These are phyloP conservation scores for Pythium aphanidermatum DNA, from an alignment of 352 stramenopile genomes.

Conservation along the genomic window DNA sequence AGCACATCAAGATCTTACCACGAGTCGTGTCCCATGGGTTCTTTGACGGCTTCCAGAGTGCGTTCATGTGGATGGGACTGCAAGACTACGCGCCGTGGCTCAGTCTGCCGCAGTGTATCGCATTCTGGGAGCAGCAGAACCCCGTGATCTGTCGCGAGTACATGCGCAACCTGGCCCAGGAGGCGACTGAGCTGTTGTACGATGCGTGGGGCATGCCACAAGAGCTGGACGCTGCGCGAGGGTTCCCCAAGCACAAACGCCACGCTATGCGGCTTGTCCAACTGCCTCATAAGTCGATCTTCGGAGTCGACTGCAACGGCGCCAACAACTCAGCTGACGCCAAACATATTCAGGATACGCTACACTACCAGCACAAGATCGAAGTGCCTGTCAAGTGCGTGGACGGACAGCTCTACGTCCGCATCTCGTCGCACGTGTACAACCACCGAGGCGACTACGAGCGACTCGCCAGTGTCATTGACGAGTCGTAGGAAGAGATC, in stretches of 20 bases:
- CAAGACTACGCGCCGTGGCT: conserved; percentile 90
- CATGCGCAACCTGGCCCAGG: conserved; percentile 55
- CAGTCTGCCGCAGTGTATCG: conserved; percentile 73
- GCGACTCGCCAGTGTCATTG: too few species aligned
- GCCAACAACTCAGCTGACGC: conserved; percentile 73
- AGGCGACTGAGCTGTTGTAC: conserved; percentile 56
- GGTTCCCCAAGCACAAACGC: conserved; percentile 49
- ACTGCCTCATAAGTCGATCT: conserved; percentile 49
- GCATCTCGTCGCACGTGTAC: conserved; percentile 91
- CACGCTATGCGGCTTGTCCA: conserved; percentile 73
- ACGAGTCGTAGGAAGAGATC: too few species aligned
- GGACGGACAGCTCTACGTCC: conserved; percentile 78
- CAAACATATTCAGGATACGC: conserved; percentile 88
- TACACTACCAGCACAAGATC: conserved; percentile 73
- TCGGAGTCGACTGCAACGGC: conserved; percentile 27
- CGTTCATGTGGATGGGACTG: conserved; percentile 92
- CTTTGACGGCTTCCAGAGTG: conserved; percentile 84
- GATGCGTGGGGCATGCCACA: conserved; percentile 44
- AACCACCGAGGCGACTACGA: conserved; percentile 86
- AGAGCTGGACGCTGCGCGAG: conserved; percentile 25
- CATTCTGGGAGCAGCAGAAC: conserved; percentile 72
- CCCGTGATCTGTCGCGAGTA: conserved; percentile 40
- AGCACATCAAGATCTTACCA: conserved; percentile 30
- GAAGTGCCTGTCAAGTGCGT: conserved; percentile 94
- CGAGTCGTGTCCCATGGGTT: conserved; percentile 90